Evolutionary conservation across 2,329 filamentous ascomycete genomes (phyloP), one percentile per base, ranked within the genome.

Genomic region (Cercospora nicotianae): DNA sequence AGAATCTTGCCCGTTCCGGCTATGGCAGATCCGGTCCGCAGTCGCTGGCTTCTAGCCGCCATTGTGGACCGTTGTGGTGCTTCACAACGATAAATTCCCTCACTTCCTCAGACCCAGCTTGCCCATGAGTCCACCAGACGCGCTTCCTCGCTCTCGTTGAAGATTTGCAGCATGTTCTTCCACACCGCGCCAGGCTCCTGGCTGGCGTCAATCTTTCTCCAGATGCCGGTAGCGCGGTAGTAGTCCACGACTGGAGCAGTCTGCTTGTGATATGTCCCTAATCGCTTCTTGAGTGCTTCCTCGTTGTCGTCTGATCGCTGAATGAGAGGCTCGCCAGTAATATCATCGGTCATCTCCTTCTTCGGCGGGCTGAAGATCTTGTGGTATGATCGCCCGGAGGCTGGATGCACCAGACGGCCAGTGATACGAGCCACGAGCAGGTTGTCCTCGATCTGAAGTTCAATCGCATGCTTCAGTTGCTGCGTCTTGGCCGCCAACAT

Each of bases 331-430:
- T 99, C 95, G 81, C 95, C 95, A 20, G 95, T 98, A 74, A 97
- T 82, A 81, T 99, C 95, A 82, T 99, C 95, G 80, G 89, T 96
- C 95, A 98, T 98, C 73, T 87, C 77, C 76, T 89, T 83, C 89
- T 97, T 97, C 77, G 95, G 95, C 62, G 95, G 95, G 88, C 97
- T 98, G 90, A 99, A 99, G 81, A 95, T 91, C 83, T 91, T 95
- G 89, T 99, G 95, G 86, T 99, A 99, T 75, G 92, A 93, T 78
- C 95, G 93, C 73, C 95, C 95, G 66, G 94, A 97, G 63, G 94
- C 94, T 67, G 94, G 94, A 87, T 99, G 95, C 76, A 99, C 86
- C 70, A 99, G 87, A 77, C 95, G 94, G 77, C 95, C 95, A 69
- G 95, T 99, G 82, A 99, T 98, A 78, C 95, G 92, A 74, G 94